Base-by-base conservation (phyloP, 371 early-diverging fungal genomes). In the Mucor mucedo region DNA sequence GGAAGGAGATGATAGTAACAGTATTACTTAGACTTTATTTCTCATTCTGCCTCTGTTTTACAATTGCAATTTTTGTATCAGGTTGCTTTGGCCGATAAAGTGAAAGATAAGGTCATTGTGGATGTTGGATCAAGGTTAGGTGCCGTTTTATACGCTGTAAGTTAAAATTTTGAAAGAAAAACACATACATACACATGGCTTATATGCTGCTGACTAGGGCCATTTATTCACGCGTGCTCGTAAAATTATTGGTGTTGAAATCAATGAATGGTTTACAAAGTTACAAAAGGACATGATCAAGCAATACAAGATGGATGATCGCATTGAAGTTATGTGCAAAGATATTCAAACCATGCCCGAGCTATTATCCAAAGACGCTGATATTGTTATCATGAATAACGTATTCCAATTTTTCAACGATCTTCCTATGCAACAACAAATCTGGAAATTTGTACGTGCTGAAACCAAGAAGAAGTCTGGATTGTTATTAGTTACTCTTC, bases 121-220 rank as follows among this genome's bases (percentile, higher is more conserved):
- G 87, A 88, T 70, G 77, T 88, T 42, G 89, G 89, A 29, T 87
- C 85, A n/a, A 73, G 89, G 54, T 67, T 85, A 32, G 89, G 89
- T 11, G 89, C 87, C 40, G 87, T 87, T 7, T 72, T 88, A 7
- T 88, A 88, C 61, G 66, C 83, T 40, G 88, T 85, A 78, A 70
- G 77, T 39, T 11, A 0, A 3, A 16, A 40, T 35, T 48, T 41
- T 16, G 21, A 21, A 21, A 21, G 21, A 21, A 21, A 21, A 21
- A 21, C 21, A 21, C 21, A 21, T 21, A 21, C 21, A 21, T 1
- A 21, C 21, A 21, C 21, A 21, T 21, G 21, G 14, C 41, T 32
- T n/a, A 42, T 52, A 49, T 2, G 11, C 8, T 27, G 3, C 14
- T 21, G 16, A 29, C 13, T 71, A 87, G 87, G 87, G 87, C 14